A percentile compares a stretch with the other conserved stretches of the same genome.
Evolutionary conservation across 2,329 filamentous ascomycete species (phyloP).

Genomic region (Verticillium nonalfalfae): DNA sequence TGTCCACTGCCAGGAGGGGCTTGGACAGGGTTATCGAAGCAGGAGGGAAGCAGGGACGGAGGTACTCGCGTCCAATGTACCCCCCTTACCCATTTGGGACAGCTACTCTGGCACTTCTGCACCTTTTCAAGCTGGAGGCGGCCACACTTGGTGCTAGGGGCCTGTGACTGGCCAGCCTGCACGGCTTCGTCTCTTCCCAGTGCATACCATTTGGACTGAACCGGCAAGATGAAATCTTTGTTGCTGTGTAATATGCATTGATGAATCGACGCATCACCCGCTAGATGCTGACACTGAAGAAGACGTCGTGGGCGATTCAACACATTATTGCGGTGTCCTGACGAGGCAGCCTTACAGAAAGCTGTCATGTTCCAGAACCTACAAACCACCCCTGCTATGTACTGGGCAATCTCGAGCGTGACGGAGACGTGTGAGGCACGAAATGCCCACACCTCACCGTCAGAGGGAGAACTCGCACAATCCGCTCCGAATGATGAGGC

Average conservation of each 20-base stretch:
- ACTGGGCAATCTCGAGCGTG: not conserved
- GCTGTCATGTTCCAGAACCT: no score
- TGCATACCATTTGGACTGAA: not conserved
- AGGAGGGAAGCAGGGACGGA: not conserved
- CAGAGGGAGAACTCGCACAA: not conserved
- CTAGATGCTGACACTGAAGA: not conserved
- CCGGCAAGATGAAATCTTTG: not conserved
- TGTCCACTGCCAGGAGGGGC: not conserved
- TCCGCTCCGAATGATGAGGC: not conserved
- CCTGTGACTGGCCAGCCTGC: not conserved
- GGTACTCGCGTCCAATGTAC: not conserved
- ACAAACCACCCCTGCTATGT: not conserved
- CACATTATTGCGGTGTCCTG: not conserved
- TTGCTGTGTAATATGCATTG: not conserved
- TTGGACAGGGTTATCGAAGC: not conserved
- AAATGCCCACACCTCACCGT: not conserved
- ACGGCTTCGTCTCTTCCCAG: not conserved
- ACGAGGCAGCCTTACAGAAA: no score
- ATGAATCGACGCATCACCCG: not conserved
- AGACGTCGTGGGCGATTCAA: not conserved
- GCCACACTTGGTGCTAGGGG: not conserved
- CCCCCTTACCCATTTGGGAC: not conserved
- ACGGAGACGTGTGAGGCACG: not conserved
- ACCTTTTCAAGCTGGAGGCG: not conserved
- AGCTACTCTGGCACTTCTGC: not conserved